Percentiles rank a stretch among this genome's conserved stretches.
phyloP scores from a whole-genome alignment of 164 flowering plant genomes.

The Chimonanthus salicifolius region DNA sequence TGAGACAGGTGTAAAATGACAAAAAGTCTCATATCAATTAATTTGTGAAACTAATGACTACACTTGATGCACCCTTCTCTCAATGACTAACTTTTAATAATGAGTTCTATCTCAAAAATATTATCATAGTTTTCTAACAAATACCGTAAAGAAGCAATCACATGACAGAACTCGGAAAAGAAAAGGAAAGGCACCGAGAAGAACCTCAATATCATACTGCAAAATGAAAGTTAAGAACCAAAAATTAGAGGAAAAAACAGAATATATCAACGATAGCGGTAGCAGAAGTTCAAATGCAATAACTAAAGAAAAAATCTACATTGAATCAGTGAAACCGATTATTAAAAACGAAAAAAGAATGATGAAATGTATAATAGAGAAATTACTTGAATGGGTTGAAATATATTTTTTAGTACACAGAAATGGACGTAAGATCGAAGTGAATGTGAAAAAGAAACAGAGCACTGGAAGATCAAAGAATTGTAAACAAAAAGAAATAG shows the following conservation, averaged over 20 bases:
- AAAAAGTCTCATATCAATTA: no score
- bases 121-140: background rate
- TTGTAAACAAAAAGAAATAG: background rate
- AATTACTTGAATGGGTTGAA: background rate
- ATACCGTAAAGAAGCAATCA: background rate
- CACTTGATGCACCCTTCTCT: no score
- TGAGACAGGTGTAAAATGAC: no score
- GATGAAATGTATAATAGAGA: no score
- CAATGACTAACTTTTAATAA: no score
- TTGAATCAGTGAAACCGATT: no score
- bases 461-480: background rate
- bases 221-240: background rate
- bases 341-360: no score
- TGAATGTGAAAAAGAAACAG: background rate
- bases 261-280: background rate
- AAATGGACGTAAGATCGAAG: background rate
- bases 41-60: background rate
- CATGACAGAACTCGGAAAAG: background rate
- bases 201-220: background rate
- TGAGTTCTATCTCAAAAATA: no score
- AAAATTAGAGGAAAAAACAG: background rate
- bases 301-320: background rate
- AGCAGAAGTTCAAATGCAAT: background rate
- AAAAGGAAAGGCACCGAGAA: background rate
- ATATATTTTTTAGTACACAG: background rate